These are phyloP conservation scores for Halophytophthora batemanensis DNA, from an alignment of 352 stramenopile species.

Conservation along the genomic window DNA sequence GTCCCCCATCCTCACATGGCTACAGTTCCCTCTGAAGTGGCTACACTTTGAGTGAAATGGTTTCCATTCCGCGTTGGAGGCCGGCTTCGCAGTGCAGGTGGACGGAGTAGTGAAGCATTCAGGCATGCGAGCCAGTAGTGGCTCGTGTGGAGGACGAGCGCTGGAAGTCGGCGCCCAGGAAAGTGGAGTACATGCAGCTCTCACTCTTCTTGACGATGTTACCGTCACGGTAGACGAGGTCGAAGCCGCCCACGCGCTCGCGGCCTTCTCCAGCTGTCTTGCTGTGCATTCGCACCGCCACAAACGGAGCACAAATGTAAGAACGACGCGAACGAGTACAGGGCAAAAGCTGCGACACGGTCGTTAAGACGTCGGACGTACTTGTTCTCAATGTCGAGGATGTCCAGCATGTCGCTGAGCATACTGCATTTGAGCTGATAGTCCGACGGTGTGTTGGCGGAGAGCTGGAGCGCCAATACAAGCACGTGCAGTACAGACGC, in stretches of 20 bases:
- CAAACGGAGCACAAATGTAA: neutral
- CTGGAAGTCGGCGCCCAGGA: slow-evolving; percentile 59
- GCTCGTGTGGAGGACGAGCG: slow-evolving; percentile 25
- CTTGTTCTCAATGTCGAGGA: slow-evolving; percentile 91
- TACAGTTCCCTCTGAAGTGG: too few relatives aligned
- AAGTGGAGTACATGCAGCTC: slow-evolving; percentile 72
- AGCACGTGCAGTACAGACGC: too few relatives aligned
- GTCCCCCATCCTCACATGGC: too few relatives aligned
- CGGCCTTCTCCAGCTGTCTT: slow-evolving; percentile 23
- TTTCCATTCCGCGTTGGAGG: too few relatives aligned
- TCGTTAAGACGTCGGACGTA: too few relatives aligned
- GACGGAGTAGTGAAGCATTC: too few relatives aligned
- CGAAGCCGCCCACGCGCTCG: slow-evolving; percentile 70
- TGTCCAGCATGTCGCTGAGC: slow-evolving; percentile 93
- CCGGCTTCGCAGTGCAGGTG: too few relatives aligned
- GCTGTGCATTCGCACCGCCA: slow-evolving; percentile 17
- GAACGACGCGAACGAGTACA: neutral
- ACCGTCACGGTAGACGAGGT: slow-evolving; percentile 77
- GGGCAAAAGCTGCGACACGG: too few relatives aligned
- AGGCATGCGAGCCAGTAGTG: neutral
- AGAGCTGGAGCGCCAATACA: too few relatives aligned
- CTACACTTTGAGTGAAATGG: too few relatives aligned
- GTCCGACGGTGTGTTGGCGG: slow-evolving; percentile 89
- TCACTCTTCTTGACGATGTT: slow-evolving; percentile 55
- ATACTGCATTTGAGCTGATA: slow-evolving; percentile 93